phyloP scores from a whole-genome alignment of 331 rosid species.

The Quercus lobata region DNA sequence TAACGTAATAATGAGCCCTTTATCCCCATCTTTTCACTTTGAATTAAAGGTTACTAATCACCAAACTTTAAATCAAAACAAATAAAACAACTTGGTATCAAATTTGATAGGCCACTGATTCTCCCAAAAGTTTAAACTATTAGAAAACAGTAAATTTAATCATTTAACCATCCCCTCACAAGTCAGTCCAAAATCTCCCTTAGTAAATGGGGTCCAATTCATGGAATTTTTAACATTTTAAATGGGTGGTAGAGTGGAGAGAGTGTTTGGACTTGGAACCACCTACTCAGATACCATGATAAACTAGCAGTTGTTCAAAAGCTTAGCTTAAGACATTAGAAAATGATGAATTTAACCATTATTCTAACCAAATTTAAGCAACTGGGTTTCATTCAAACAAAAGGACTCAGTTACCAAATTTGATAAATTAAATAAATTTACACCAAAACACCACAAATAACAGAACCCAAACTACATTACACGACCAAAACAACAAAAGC shows the following conservation, averaged over 20 bases:
- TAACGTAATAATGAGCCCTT: conserved; percentile 5
- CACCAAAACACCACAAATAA: not conserved
- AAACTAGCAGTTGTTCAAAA: no score
- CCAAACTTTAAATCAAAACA: not conserved
- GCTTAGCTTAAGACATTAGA: no score
- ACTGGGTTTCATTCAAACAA: not conserved
- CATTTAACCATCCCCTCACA: no score
- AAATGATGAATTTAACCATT: not conserved
- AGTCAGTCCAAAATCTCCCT: no score
- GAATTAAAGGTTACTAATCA: not conserved
- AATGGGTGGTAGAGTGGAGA: no score
- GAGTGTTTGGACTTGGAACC: no score
- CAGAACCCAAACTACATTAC: not conserved
- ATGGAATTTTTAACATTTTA: no score
- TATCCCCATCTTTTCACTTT: not conserved
- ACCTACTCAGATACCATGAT: no score
- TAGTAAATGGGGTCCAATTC: no score
- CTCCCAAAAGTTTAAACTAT: no score
- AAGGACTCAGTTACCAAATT: not conserved
- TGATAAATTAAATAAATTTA: not conserved
- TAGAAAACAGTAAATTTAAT: no score
- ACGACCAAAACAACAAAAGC: not conserved
- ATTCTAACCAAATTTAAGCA: not conserved
- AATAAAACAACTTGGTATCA: not conserved
- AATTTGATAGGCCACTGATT: not conserved